phyloP scores from a whole-genome alignment of 2,329 filamentous ascomycete genomes.

The Beauveria caledonica region DNA sequence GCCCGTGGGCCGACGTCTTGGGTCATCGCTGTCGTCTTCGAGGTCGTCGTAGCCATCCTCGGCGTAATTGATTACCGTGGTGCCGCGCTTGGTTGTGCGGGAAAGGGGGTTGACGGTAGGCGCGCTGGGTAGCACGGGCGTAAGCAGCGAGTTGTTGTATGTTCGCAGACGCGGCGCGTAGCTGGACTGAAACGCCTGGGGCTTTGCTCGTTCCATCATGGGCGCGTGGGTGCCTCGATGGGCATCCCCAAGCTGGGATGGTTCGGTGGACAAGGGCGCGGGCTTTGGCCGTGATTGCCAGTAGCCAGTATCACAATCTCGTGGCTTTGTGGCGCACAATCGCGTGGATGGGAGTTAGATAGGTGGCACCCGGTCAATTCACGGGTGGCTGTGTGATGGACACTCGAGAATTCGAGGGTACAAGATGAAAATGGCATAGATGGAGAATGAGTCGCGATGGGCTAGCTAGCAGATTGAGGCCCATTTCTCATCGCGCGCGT shows the following conservation, averaged over 20 bases:
- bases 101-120: constrained; percentile 56
- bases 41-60: constrained; percentile 88
- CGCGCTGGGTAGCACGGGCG: constrained; percentile 67
- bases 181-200: constrained; percentile 82
- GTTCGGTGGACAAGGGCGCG: background rate
- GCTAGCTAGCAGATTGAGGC: constrained; percentile 8
- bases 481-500: constrained; percentile 26
- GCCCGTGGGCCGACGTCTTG: constrained; percentile 71
- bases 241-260: background rate
- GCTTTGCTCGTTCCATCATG: constrained; percentile 47
- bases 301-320: background rate
- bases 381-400: background rate
- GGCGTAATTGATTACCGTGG: constrained; percentile 93
- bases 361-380: background rate
- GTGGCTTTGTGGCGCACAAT: background rate
- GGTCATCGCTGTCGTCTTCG: constrained; percentile 65
- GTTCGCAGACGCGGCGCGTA: constrained; percentile 85
- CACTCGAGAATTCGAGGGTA: background rate
- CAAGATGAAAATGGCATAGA: constrained; percentile 7
- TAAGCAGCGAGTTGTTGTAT: constrained; percentile 87
- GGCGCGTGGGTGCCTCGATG: constrained; percentile 6
- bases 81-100: constrained; percentile 93
- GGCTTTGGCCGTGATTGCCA: background rate
- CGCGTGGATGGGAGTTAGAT: background rate
- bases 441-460: constrained; percentile 10